Conservation (phyloP, 345 rosid genomes). For the Luvunga scandens region DNA sequence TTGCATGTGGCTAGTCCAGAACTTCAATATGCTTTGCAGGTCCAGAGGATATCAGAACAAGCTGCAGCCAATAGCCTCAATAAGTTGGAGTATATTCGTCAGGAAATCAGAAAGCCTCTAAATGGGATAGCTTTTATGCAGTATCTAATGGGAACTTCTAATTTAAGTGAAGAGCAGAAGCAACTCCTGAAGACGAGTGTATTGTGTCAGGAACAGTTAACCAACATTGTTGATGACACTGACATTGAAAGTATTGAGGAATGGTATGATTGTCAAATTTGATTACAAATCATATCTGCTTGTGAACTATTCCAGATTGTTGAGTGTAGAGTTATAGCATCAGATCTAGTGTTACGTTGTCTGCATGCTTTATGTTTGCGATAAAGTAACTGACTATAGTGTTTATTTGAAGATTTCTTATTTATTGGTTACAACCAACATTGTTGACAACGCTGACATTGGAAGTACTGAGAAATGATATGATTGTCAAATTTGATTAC, state of each 20-base stretch:
- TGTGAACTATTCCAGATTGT: too few species aligned
- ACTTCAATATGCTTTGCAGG: slow-evolving; percentile 69
- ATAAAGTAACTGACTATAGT: not conserved
- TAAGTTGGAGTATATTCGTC: slow-evolving; percentile 64
- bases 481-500: slow-evolving; percentile 2
- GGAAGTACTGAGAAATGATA: slow-evolving; percentile 78
- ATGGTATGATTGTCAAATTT: slow-evolving; percentile 41
- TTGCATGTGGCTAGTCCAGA: slow-evolving; percentile 77
- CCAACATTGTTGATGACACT: slow-evolving; percentile 55
- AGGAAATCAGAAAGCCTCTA: slow-evolving; percentile 52
- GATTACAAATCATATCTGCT: not conserved
- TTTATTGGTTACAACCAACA: slow-evolving; percentile 25
- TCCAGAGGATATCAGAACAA: slow-evolving; percentile 71
- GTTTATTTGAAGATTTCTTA: not conserved
- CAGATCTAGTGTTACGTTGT: too few species aligned
- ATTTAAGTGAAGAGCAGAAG: slow-evolving; percentile 54
- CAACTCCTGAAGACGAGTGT: slow-evolving; percentile 48
- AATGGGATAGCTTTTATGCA: slow-evolving; percentile 57
- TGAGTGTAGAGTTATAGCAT: too few species aligned
- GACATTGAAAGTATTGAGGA: slow-evolving; percentile 73
- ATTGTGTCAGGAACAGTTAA: slow-evolving; percentile 66
- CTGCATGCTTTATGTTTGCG: not conserved
- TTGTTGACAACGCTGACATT: slow-evolving; percentile 58
- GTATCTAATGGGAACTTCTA: slow-evolving; percentile 47
- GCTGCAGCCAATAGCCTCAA: slow-evolving; percentile 53